Percentiles rank a stretch among this genome's conserved stretches.
phyloP scores from a whole-genome alignment of 2,329 filamentous ascomycete species.

The Xylaria digitata region DNA sequence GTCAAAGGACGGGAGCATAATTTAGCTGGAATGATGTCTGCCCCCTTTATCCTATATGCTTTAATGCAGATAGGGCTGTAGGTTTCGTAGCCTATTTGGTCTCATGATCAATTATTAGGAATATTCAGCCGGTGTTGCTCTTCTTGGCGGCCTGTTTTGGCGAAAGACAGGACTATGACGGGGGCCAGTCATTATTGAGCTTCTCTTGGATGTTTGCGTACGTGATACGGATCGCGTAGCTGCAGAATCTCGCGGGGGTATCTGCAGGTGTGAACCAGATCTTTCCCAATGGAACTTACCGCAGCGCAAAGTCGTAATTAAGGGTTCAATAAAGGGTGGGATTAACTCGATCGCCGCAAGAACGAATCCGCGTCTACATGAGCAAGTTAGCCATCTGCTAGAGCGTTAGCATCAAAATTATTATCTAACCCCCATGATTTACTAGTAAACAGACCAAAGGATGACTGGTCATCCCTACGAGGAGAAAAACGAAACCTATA shows the following conservation, averaged over 20 bases:
- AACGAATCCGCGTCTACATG: not conserved
- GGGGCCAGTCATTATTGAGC: not conserved
- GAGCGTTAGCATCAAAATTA: not conserved
- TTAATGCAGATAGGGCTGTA: not conserved
- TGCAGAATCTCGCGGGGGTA: slow-evolving; percentile 31
- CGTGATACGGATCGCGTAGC: slow-evolving; percentile 22
- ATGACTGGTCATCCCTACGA: not conserved
- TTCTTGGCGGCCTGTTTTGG: not conserved
- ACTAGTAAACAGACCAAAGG: not conserved
- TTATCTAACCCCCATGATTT: not conserved
- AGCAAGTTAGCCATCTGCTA: not conserved
- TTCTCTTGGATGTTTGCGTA: slow-evolving; percentile 4
- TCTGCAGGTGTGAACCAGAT: slow-evolving; percentile 31
- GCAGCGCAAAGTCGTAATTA: not conserved
- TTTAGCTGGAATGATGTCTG: not conserved
- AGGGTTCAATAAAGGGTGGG: not conserved
- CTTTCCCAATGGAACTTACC: slow-evolving; percentile 17
- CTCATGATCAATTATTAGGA: not conserved
- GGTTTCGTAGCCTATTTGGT: not conserved
- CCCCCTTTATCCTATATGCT: not conserved
- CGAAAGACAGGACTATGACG: not conserved
- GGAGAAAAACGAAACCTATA: not conserved
- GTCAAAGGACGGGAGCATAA: not conserved
- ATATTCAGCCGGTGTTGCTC: not conserved
- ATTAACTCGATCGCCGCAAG: not conserved